Evolutionary conservation across 2,329 filamentous ascomycete species (phyloP).

Genomic region (Pseudopyricularia cyperi): DNA sequence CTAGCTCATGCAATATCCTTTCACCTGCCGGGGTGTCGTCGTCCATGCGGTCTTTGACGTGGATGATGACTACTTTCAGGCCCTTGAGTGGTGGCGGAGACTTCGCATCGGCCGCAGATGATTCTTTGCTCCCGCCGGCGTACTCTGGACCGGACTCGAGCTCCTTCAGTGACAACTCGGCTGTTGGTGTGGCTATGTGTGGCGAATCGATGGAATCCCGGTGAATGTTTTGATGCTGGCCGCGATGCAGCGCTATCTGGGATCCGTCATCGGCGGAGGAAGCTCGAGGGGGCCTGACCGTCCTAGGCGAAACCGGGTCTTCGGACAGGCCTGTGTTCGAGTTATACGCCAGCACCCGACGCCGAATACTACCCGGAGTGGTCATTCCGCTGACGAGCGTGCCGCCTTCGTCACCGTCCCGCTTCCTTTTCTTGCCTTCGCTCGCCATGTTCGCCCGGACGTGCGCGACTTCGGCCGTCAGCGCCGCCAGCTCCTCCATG

Average conservation of each 20-base stretch:
- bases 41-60: conserved; percentile 75
- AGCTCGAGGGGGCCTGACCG: conserved; percentile 16
- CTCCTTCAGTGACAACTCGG: conserved; percentile 28
- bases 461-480: conserved; percentile 59
- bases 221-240: neutral
- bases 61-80: conserved; percentile 75
- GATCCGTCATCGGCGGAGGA: conserved; percentile 5
- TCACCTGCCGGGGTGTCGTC: conserved; percentile 56
- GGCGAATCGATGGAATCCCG: conserved; percentile 20
- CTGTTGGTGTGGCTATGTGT: conserved; percentile 32
- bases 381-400: neutral
- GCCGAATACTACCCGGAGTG: conserved; percentile 5
- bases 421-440: conserved; percentile 51
- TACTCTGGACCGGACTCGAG: conserved; percentile 11
- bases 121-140: conserved; percentile 1
- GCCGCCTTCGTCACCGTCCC: conserved; percentile 23
- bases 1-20: conserved; percentile 57
- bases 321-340: conserved; percentile 15
- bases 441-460: conserved; percentile 24
- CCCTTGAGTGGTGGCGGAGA: conserved; percentile 42
- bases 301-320: conserved; percentile 39
- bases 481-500: conserved; percentile 58
- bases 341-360: conserved; percentile 9
- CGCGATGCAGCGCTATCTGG: neutral
- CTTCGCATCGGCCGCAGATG: conserved; percentile 2